phyloP scores from a whole-genome alignment of 768 basidiomycete species.

The Austroboletus eburneus region DNA sequence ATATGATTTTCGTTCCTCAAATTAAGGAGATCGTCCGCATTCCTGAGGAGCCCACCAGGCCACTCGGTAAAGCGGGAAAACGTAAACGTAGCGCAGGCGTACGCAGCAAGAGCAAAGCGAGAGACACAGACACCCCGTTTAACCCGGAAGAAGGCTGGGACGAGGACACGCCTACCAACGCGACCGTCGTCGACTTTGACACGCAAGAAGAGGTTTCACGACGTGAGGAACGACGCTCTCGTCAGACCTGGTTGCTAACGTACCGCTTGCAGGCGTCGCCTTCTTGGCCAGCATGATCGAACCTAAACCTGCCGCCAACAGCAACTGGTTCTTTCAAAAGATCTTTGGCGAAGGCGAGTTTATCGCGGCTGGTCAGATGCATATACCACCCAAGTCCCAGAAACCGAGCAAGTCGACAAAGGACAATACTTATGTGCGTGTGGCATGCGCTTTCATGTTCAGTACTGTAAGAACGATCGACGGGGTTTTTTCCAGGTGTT shows the following conservation, averaged over 20 bases:
- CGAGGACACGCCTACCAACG: slow-evolving; percentile 61
- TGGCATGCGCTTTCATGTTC: not conserved
- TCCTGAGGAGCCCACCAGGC: slow-evolving; percentile 45
- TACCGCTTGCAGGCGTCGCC: slow-evolving; percentile 83
- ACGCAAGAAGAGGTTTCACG: slow-evolving; percentile 57
- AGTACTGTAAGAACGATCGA: not conserved
- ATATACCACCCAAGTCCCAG: slow-evolving; percentile 70
- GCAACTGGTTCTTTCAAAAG: slow-evolving; percentile 83
- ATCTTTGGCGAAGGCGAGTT: slow-evolving; percentile 89
- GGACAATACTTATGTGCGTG: slow-evolving; percentile 88
- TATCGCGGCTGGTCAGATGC: slow-evolving; percentile 84
- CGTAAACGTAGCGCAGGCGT: slow-evolving; percentile 28
- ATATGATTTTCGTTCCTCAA: slow-evolving; percentile 51
- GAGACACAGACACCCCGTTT: slow-evolving; percentile 24
- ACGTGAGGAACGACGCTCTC: slow-evolving; percentile 47
- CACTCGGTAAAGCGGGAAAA: slow-evolving; percentile 42
- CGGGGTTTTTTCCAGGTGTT: slow-evolving; percentile 46
- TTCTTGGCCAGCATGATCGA: slow-evolving; percentile 68
- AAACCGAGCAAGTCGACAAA: slow-evolving; percentile 88
- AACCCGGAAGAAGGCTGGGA: slow-evolving; percentile 84
- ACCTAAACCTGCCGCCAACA: slow-evolving; percentile 55
- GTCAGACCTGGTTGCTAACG: not conserved
- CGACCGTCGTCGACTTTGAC: slow-evolving; percentile 64
- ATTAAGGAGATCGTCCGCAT: slow-evolving; percentile 63
- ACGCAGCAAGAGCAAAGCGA: slow-evolving; percentile 36